Evolutionary conservation across 2,329 filamentous ascomycete species (phyloP).

Genomic region (Aspergillus ochraceoroseus): DNA sequence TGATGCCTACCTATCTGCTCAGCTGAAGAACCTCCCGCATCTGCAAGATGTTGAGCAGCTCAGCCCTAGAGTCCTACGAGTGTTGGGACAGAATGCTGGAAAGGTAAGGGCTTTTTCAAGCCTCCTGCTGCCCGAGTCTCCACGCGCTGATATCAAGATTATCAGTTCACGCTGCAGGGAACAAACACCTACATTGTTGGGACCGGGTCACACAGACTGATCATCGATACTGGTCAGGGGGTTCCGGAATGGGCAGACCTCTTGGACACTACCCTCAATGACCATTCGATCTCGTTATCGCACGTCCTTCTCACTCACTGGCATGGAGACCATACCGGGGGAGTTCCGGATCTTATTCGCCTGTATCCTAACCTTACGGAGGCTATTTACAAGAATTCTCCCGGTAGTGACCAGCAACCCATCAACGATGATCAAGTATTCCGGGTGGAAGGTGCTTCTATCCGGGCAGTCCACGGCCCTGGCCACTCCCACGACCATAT

Average conservation of each 20-base stretch:
- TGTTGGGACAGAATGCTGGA: slow-evolving; percentile 46
- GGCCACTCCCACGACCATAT: slow-evolving; percentile 74
- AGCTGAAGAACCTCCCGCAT: slow-evolving; percentile 36
- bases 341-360: slow-evolving; percentile 38
- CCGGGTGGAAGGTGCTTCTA: slow-evolving; percentile 38
- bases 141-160: background rate
- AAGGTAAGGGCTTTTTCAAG: slow-evolving; percentile 28
- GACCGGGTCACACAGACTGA: slow-evolving; percentile 31
- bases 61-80: slow-evolving; percentile 41
- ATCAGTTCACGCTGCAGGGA: slow-evolving; percentile 38
- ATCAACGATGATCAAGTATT: slow-evolving; percentile 41
- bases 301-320: slow-evolving; percentile 45
- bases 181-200: slow-evolving; percentile 43
- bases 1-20: slow-evolving; percentile 46
- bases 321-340: slow-evolving; percentile 45
- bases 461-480: slow-evolving; percentile 48
- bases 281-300: slow-evolving; percentile 33
- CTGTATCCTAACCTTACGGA: slow-evolving; percentile 27
- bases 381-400: slow-evolving; percentile 39
- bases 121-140: background rate
- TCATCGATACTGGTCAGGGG: slow-evolving; percentile 39
- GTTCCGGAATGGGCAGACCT: slow-evolving; percentile 34
- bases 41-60: slow-evolving; percentile 42
- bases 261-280: slow-evolving; percentile 32
- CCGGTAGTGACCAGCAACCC: slow-evolving; percentile 27